Conservation (phyloP, 1,284 basidiomycete species). For the Ceratobasidium papillatum region DNA sequence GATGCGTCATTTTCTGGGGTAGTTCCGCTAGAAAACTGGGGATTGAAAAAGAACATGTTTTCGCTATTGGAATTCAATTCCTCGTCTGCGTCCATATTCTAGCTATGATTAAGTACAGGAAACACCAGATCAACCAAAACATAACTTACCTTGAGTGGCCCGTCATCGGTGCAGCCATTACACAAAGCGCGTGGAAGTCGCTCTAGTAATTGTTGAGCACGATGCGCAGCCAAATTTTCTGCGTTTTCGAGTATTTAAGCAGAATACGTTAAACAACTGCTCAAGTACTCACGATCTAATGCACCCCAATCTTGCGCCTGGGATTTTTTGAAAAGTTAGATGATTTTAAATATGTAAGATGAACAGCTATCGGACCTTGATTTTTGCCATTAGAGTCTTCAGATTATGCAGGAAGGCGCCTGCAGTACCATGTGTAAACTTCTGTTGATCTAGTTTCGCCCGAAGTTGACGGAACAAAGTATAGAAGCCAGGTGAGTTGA, state of each 20-base stretch:
- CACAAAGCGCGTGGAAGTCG: slow-evolving; percentile 10
- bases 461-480: slow-evolving; percentile 60
- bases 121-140: too few relatives aligned
- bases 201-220: slow-evolving; percentile 24
- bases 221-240: slow-evolving; percentile 43
- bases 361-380: slow-evolving; percentile 62
- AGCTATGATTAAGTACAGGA: not conserved
- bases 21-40: not conserved
- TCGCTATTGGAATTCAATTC: not conserved
- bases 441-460: slow-evolving; percentile 58
- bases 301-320: slow-evolving; percentile 40
- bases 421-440: slow-evolving; percentile 58
- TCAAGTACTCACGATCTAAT: slow-evolving; percentile 41
- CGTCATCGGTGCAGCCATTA: slow-evolving; percentile 6
- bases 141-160: slow-evolving; percentile 17
- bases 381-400: slow-evolving; percentile 71
- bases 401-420: slow-evolving; percentile 65
- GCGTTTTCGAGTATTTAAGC: not conserved
- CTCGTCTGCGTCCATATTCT: slow-evolving; percentile 33
- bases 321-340: too few relatives aligned
- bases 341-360: too few relatives aligned
- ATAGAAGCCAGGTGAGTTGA: slow-evolving; percentile 68
- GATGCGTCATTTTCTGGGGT: not conserved
- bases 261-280: not conserved
- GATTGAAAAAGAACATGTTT: not conserved